A percentile compares a stretch with the other conserved stretches of the same genome.
These are phyloP conservation scores for Sporisorium graminicola DNA, from an alignment of 1,284 basidiomycete species.

Conservation along the genomic window DNA sequence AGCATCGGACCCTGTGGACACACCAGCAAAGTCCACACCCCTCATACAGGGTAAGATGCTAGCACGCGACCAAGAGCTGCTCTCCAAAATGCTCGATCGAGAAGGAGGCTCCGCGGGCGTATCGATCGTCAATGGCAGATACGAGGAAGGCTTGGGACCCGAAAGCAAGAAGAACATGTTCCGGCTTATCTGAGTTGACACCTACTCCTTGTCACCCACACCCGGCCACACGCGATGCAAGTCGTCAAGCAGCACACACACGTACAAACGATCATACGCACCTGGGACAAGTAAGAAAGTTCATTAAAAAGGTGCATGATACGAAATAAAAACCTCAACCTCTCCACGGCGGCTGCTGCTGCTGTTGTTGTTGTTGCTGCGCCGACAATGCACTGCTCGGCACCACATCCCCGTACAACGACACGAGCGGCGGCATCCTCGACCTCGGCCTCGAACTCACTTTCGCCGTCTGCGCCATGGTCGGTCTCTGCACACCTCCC, in stretches of 20 bases:
- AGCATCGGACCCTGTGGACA: background rate
- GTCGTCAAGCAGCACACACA: background rate
- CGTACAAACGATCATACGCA: background rate
- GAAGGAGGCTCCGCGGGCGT: constrained; percentile 48
- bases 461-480: constrained; percentile 21
- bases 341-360: background rate
- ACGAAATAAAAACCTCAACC: background rate
- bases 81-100: constrained; percentile 45
- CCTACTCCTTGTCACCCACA: too few species aligned
- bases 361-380: constrained; percentile 1
- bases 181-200: constrained; percentile 37
- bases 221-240: constrained; percentile 2
- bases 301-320: background rate
- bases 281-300: background rate
- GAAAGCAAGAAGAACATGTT: constrained; percentile 61
- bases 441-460: constrained; percentile 22
- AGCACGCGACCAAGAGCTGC: constrained; percentile 46
- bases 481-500: constrained; percentile 9
- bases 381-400: constrained; percentile 26
- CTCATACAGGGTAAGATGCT: constrained; percentile 27
- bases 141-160: constrained; percentile 51
- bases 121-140: constrained; percentile 47
- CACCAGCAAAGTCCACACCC: background rate
- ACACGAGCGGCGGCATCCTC: constrained; percentile 21
- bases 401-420: constrained; percentile 36